Percentiles rank a stretch among this genome's conserved stretches.
phyloP scores from a whole-genome alignment of 108 stramenopile species.

The Hondaea fermentalgiana region DNA sequence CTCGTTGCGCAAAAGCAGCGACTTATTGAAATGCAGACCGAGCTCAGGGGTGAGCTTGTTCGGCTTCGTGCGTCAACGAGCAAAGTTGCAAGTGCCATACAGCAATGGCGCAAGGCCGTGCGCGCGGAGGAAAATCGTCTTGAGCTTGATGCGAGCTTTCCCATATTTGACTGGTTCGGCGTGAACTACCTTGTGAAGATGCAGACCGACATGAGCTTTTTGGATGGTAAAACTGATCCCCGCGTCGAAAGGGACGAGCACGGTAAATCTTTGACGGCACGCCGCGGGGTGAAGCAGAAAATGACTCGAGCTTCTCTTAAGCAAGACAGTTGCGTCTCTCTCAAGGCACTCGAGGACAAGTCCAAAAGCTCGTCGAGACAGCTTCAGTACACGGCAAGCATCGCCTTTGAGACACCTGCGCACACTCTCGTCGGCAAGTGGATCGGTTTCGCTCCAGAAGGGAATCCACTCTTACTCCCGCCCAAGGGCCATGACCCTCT shows the following conservation, averaged over 20 bases:
- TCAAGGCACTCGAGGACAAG: too few species aligned
- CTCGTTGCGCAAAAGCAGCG: background rate
- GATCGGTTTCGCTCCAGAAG: background rate
- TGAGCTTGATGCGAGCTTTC: background rate
- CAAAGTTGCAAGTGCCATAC: background rate
- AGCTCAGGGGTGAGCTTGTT: background rate
- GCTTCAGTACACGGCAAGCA: background rate
- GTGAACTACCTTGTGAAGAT: background rate
- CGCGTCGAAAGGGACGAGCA: background rate
- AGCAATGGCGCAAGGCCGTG: background rate
- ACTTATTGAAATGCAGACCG: background rate
- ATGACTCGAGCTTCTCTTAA: too few species aligned
- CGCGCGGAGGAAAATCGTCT: background rate
- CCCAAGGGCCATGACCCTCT: background rate
- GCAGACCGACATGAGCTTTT: background rate
- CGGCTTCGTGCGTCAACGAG: background rate
- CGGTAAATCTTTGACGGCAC: too few species aligned
- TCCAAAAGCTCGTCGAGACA: too few species aligned
- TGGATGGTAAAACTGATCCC: background rate
- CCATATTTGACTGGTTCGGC: background rate
- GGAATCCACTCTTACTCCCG: background rate
- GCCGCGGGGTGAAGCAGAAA: too few species aligned
- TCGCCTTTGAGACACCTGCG: background rate
- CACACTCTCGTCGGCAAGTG: background rate
- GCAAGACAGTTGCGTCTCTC: too few species aligned